Conservation (phyloP, 2,329 filamentous ascomycete genomes). For the Calonectria ilicicola region DNA sequence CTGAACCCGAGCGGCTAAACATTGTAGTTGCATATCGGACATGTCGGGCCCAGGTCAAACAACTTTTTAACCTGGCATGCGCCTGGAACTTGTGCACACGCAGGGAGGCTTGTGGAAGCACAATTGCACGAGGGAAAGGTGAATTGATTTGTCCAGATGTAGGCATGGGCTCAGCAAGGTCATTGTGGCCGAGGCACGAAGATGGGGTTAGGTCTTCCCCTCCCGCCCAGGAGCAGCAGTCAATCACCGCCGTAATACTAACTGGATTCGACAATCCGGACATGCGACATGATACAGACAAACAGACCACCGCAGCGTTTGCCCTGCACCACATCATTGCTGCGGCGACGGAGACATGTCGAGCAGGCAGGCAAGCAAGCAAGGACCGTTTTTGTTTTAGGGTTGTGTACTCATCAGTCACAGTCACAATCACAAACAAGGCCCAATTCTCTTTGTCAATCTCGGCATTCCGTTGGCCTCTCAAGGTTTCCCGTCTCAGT, state of each 20-base stretch:
- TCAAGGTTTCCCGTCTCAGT: conserved; percentile 10
- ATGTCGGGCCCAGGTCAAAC: not conserved
- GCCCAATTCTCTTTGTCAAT: not conserved
- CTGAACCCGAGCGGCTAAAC: conserved; percentile 1
- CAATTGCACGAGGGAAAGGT: not conserved
- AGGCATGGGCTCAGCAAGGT: conserved; percentile 17
- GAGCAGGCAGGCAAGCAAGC: not conserved
- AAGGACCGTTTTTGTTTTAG: conserved; percentile 6
- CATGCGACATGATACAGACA: conserved; percentile 14
- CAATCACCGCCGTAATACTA: conserved; percentile 5
- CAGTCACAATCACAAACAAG: conserved; percentile 5
- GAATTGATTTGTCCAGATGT: conserved; percentile 6
- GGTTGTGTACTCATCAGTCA: not conserved
- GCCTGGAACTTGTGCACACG: not conserved
- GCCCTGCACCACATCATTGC: not conserved
- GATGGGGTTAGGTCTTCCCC: not conserved
- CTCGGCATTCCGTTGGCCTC: conserved; percentile 14
- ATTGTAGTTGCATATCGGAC: conserved; percentile 6
- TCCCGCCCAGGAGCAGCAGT: not conserved
- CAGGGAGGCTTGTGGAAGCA: not conserved
- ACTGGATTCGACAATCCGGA: conserved; percentile 1
- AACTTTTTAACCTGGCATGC: conserved; percentile 4
- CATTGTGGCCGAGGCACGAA: not conserved
- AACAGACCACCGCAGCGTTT: not conserved
- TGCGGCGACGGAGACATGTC: not conserved